Evolutionary conservation across 1,284 basidiomycete species (phyloP).

Genomic region (Irpex sp.): DNA sequence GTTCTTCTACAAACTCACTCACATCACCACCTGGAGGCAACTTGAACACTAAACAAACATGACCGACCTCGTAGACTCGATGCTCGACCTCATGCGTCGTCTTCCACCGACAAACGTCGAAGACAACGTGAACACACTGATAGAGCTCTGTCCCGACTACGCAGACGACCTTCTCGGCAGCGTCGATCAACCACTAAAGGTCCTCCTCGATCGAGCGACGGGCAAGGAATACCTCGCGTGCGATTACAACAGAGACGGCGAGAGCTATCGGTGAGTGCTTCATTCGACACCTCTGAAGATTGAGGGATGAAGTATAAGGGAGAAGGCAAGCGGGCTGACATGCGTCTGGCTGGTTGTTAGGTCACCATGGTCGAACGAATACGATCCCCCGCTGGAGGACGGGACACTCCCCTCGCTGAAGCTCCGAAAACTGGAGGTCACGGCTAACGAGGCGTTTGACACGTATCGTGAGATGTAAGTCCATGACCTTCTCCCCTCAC

Average conservation of each 20-base stretch:
- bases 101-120: conserved; percentile 91
- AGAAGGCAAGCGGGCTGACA: conserved; percentile 1
- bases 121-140: conserved; percentile 82
- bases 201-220: conserved; percentile 75
- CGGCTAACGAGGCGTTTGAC: conserved; percentile 95
- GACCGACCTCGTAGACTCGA: conserved; percentile 79
- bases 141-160: conserved; percentile 87
- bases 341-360: conserved; percentile 36
- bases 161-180: conserved; percentile 94
- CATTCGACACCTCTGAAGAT: neutral
- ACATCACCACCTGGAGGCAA: neutral
- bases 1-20: too few relatives aligned
- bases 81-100: conserved; percentile 94
- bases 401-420: conserved; percentile 84
- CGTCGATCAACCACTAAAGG: conserved; percentile 91
- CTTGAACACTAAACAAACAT: conserved; percentile 38
- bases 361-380: conserved; percentile 97
- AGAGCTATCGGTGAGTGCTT: conserved; percentile 79
- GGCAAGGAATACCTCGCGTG: conserved; percentile 92
- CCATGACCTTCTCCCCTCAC: neutral
- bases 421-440: conserved; percentile 88
- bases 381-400: conserved; percentile 84
- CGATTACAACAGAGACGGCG: conserved; percentile 97
- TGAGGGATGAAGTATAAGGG: neutral
- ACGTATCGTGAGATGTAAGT: conserved; percentile 93